Evolutionary conservation across 1,284 basidiomycete genomes (phyloP), one percentile per base, ranked within the genome.

Genomic region (Fereydounia khargensis): DNA sequence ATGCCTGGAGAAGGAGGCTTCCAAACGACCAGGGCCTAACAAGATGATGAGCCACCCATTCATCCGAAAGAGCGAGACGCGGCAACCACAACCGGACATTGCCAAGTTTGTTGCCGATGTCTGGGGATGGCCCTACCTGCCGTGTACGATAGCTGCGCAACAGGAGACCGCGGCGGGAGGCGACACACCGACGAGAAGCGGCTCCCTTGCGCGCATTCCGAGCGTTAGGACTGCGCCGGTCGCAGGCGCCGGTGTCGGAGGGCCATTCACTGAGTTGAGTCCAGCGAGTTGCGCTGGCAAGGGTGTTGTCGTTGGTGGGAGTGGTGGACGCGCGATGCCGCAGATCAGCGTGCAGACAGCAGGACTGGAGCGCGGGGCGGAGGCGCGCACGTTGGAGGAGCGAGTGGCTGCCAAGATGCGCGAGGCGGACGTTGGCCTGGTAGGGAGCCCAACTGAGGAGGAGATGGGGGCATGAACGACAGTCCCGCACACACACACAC

Each of bases 11-110:
- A 77, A 77, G 43, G 74, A 79, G 48, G 69, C 76, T 17, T 77
- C 78, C 9, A 80, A 81, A 25, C 84, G 94, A 39, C 91, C 90
- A 6, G 86, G 86, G 18, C 95, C 95, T 0, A 85, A 83, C 60
- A 85, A 89, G 65, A 84, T 97, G 81, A 80, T 95, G 33, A 77
- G 79, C 35, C 94, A 98, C 76, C 87, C 87, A 2, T 97, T 91
- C 86, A 86, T 99, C 59, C 76, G 82, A 37, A 81, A 82, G 48
- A 83, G 84, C 39, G 87, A 89, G 81, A 84, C 85, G 72, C 83
- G 86, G 73, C 87, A 90, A 61, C 73, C 76, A 3, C 73, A 67
- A 33, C 85, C 91, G 35, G 70, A 73, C 35, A 68, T 74, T 51
- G 72, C 64, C 40, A 65, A 67, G 20, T 98, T 92, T 89, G 87